phyloP scores from a whole-genome alignment of 2,329 filamentous ascomycete species.

The Ambrosiella cleistominuta region DNA sequence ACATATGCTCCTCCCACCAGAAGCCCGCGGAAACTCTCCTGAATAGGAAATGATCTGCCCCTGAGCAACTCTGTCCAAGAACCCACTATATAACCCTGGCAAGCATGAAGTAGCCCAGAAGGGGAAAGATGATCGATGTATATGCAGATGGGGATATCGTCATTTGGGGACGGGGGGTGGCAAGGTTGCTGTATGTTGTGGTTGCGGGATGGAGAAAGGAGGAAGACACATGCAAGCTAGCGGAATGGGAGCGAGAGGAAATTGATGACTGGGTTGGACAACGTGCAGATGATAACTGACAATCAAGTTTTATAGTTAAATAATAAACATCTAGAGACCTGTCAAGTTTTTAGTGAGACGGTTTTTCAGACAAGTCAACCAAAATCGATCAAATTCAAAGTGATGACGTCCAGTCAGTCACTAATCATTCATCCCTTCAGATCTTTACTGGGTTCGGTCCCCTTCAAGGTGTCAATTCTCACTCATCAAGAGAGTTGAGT shows the following conservation, averaged over 20 bases:
- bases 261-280: too few relatives aligned
- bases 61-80: neutral
- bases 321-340: too few relatives aligned
- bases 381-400: too few relatives aligned
- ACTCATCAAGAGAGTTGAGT: neutral
- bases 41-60: conserved; percentile 5
- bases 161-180: neutral
- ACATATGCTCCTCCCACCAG: neutral
- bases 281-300: too few relatives aligned
- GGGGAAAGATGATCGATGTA: neutral
- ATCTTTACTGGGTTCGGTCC: neutral
- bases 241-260: too few relatives aligned
- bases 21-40: neutral
- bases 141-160: neutral
- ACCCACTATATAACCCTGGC: neutral
- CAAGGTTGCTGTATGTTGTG: neutral
- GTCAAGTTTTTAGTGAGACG: too few relatives aligned
- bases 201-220: neutral
- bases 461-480: neutral
- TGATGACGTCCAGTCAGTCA: too few relatives aligned
- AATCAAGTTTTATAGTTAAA: too few relatives aligned
- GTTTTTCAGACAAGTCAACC: too few relatives aligned
- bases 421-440: too few relatives aligned
- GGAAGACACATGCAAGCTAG: neutral
- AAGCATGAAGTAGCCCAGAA: neutral